Evolutionary conservation across 1,139 yeast species (phyloP), one percentile per base, ranked within the genome.

Genomic region (Taphrina sp.): DNA sequence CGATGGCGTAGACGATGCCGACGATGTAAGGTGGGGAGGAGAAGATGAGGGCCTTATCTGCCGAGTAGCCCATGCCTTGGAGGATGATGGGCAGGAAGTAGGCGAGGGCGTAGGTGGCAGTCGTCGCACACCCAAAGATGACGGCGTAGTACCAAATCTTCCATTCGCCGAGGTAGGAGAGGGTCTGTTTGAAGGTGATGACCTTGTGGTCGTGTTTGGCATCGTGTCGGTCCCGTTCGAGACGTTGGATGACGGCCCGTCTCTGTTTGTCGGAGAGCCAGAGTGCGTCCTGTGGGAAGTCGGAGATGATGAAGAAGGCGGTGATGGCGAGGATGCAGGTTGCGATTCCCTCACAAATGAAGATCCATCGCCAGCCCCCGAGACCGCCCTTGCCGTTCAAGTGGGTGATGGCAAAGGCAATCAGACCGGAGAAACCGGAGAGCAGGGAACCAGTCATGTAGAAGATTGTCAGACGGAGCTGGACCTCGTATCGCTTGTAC

Each of bases 311-410:
- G 64, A 78, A 76, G 63, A 80, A 74, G 0, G 89, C 90, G 60
- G 80, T 68, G 26, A 82, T 14, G 17, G 84, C 87, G 56, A 83
- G 78, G 2, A 72, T 77, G 29, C 82, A 64, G 2, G 88, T 79
- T 36, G 82, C 74, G 49, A 80, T 68, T n/a, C 84, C 85, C 67
- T 83, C 88, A 61, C 83, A 76, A 59, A 84, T 76, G 65, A 81
- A 83, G 67, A 81, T 79, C 88, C 89, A 83, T 45, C 82, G 77
- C 89, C 89, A 83, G 3, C 72, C 73, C 16, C 67, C 66, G 17
- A 71, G 63, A 19, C 70, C 69, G 1, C 66, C 66, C 4, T 65
- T 59, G 3, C 72, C 72, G 42, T 65, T 58, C 16, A 42, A 41
- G 45, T 56, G 19, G 38, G 55, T 33, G 39, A 60, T 61, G n/a